phyloP scores from a whole-genome alignment of 176 grass and related monocot species.

The Bothriochloa decipiens region DNA sequence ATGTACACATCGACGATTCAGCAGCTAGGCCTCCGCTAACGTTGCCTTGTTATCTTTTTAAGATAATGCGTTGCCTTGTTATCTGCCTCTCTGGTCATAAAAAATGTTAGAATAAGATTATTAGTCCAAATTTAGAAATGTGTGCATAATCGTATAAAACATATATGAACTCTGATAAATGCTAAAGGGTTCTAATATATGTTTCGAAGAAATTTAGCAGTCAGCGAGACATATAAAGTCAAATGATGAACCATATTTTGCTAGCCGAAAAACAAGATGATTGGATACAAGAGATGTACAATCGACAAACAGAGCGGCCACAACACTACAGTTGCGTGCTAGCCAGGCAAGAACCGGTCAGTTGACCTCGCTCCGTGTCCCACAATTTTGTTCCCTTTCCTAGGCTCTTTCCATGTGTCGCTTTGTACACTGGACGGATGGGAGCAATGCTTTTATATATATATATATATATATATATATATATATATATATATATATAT shows the following conservation, averaged over 20 bases:
- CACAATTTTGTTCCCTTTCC: background rate
- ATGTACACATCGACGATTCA: too few relatives aligned
- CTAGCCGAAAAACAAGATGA: background rate
- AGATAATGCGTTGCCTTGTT: too few relatives aligned
- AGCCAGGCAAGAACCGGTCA: constrained; percentile 19
- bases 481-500: background rate
- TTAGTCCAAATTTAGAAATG: too few relatives aligned
- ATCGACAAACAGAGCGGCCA: background rate
- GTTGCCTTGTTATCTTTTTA: too few relatives aligned
- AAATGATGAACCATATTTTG: background rate
- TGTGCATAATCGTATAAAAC: too few relatives aligned
- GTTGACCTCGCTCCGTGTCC: constrained; percentile 33
- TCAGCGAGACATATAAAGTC: background rate
- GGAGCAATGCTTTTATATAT: background rate
- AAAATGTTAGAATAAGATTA: too few relatives aligned
- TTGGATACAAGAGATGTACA: background rate
- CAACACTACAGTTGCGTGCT: background rate
- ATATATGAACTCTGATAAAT: too few relatives aligned
- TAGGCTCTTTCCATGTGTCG: background rate
- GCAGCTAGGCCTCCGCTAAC: too few relatives aligned
- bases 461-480: background rate
- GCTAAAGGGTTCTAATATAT: background rate
- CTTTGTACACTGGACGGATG: background rate
- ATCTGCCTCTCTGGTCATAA: too few relatives aligned
- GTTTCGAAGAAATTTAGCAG: background rate